Conservation (phyloP, 2,329 filamentous ascomycete genomes). For the Curvularia eragrostidis region DNA sequence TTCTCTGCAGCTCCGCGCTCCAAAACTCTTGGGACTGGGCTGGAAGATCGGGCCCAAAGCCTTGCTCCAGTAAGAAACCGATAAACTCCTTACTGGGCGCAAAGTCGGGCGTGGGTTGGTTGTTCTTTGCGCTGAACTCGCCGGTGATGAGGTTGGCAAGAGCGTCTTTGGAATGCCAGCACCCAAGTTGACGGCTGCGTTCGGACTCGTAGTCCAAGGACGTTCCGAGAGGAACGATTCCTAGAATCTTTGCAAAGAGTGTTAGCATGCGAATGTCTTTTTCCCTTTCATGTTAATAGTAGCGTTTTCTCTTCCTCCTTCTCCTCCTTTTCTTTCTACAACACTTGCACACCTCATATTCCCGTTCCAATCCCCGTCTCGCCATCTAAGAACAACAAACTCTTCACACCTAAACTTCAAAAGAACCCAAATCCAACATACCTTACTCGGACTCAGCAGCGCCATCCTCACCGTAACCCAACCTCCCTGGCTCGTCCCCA, state of each 20-base stretch:
- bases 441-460: slow-evolving; percentile 57
- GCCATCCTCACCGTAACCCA: slow-evolving; percentile 62
- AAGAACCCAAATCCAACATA: neutral
- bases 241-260: slow-evolving; percentile 53
- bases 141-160: slow-evolving; percentile 47
- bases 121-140: slow-evolving; percentile 48
- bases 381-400: neutral
- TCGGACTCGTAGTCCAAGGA: slow-evolving; percentile 60
- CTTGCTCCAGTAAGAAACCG: slow-evolving; percentile 55
- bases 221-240: slow-evolving; percentile 60
- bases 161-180: slow-evolving; percentile 55
- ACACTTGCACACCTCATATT: neutral
- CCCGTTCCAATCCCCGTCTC: too few relatives aligned
- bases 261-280: neutral
- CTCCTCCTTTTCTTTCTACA: neutral
- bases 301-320: neutral
- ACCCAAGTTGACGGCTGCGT: slow-evolving; percentile 53
- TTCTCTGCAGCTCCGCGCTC: slow-evolving; percentile 53
- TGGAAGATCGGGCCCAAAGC: slow-evolving; percentile 54
- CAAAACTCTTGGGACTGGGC: slow-evolving; percentile 53
- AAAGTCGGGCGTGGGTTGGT: slow-evolving; percentile 52
- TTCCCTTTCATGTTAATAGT: neutral
- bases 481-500: slow-evolving; percentile 62
- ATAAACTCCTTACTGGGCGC: slow-evolving; percentile 52
- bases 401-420: neutral